Base-by-base conservation (phyloP, 192 early-diverging fungal genomes). In the Coemansia erecta region DNA sequence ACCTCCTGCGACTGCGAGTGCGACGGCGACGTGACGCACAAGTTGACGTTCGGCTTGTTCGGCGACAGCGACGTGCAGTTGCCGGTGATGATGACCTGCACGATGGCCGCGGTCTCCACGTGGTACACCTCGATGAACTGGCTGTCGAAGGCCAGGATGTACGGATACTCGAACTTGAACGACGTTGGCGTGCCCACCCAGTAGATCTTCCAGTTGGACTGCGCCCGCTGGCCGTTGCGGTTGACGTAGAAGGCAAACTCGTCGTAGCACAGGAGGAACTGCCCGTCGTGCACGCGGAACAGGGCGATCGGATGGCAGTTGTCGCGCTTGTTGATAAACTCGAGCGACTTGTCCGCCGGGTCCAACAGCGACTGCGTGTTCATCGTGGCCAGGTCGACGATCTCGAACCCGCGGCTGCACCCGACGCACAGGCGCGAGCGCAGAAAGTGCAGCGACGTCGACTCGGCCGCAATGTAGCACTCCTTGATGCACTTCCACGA, bases 161-260 rank as follows among this genome's bases (percentile, higher is more conserved):
- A 98, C 22, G 93, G 94, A 39, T 89, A 81, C 22, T 83, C 70
- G 22, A 88, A 85, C 24, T 90, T 88, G 72, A 94, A 98, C 48
- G 87, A 82, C n/a, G 82, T 86, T 11, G 95, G 95, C 2, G 80
- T 64, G 2, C 95, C 95, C 31, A 87, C 86, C 94, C 94, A 98
- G 46, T 90, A 72, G 42, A 98, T 88, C 47, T 91, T 81, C 87
- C 86, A 92, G 59, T 92, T 85, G 7, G 78, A 66, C 24, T 89
- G 70, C 26, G 89, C 73, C 23, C 91, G 75, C 48, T 86, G 81
- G 45, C 95, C 95, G 62, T 86, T 84, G 61, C 89, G 88, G 73
- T 97, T 90, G 41, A 98, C 89, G 66, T 88, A 97, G 63, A 98
- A 97, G 3, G 88, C 92, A 72, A 94, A 88, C 72, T 94, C 94